phyloP scores from a whole-genome alignment of 176 grass and related monocot species.

The Lolium rigidum region DNA sequence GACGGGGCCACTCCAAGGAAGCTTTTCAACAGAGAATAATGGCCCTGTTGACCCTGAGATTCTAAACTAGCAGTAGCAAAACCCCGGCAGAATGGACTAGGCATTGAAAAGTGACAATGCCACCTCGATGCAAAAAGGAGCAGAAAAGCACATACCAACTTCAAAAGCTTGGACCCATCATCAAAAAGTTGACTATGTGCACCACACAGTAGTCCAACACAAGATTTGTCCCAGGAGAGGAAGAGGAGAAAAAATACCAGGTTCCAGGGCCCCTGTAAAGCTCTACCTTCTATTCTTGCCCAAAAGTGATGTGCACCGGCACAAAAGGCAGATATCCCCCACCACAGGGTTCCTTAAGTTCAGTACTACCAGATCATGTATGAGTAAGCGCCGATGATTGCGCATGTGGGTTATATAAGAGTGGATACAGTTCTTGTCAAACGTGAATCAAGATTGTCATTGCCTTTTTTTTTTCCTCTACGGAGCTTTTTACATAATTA shows the following conservation, averaged over 20 bases:
- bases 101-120: constrained; percentile 12
- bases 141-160: background rate
- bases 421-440: constrained; percentile 17
- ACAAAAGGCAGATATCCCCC: constrained; percentile 7
- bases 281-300: constrained; percentile 30
- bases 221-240: background rate
- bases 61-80: constrained; percentile 27
- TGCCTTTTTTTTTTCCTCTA: background rate
- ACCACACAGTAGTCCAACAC: background rate
- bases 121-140: background rate
- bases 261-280: constrained; percentile 26
- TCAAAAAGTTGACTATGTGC: background rate
- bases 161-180: constrained; percentile 24
- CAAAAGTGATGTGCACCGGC: constrained; percentile 32
- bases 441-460: constrained; percentile 24
- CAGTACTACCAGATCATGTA: constrained; percentile 22
- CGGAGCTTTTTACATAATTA: constrained; percentile 27
- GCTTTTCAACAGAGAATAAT: constrained; percentile 12
- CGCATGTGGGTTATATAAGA: constrained; percentile 24
- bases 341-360: background rate
- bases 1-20: background rate
- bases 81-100: background rate
- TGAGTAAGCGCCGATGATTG: constrained; percentile 12
- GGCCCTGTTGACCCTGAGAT: background rate
- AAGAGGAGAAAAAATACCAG: constrained; percentile 10